Conservation (phyloP, 129 eudicot genomes). For the Helichrysum umbraculigerum region DNA sequence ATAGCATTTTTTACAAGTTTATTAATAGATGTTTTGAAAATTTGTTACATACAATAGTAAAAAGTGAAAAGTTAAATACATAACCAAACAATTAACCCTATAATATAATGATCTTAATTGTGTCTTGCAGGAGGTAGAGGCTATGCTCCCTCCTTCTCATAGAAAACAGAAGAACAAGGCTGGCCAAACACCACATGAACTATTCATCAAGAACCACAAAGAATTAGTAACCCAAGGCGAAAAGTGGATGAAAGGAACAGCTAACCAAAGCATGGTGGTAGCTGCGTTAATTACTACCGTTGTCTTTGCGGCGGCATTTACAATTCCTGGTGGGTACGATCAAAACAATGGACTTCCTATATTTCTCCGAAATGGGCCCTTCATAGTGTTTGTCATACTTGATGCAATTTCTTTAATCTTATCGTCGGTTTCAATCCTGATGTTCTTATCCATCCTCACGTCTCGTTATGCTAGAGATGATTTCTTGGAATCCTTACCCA, state of each 20-base stretch:
- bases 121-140: conserved; percentile 20
- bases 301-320: conserved; percentile 29
- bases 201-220: conserved; percentile 31
- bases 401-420: conserved; percentile 34
- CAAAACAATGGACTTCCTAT: conserved; percentile 30
- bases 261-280: conserved; percentile 18
- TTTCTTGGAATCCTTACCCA: background rate
- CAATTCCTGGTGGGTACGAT: conserved; percentile 37
- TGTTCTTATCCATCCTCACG: conserved; percentile 31
- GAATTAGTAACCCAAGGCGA: background rate
- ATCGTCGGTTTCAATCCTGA: conserved; percentile 27
- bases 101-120: background rate
- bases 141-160: conserved; percentile 15
- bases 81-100: too few species aligned
- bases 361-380: background rate
- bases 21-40: too few species aligned
- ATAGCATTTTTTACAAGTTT: too few species aligned
- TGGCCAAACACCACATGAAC: conserved; percentile 17
- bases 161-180: conserved; percentile 22
- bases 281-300: conserved; percentile 25
- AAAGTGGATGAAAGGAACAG: too few species aligned
- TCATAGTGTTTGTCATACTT: conserved; percentile 20
- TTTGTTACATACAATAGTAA: too few species aligned
- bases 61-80: too few species aligned
- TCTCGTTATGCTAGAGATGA: conserved; percentile 12